Evolutionary conservation across 1,284 basidiomycete genomes (phyloP).

Genomic region (Puccinia triticina): DNA sequence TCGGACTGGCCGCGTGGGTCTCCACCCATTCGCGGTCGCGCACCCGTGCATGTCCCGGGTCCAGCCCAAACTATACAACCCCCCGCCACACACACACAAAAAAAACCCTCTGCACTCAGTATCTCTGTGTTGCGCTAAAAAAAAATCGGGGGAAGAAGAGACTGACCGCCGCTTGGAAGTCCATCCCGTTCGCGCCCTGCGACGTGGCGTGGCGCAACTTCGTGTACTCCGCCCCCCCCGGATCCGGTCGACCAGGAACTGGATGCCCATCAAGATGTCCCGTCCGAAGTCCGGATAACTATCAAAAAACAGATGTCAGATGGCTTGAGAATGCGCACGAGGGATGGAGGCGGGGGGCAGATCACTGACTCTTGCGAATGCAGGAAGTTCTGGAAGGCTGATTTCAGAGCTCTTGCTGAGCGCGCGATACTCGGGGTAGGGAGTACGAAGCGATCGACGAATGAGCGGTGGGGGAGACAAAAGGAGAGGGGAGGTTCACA

Average conservation of each 20-base stretch:
- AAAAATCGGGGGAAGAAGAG: neutral
- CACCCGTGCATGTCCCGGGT: slow-evolving; percentile 13
- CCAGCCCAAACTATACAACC: slow-evolving; percentile 25
- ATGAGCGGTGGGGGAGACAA: too few relatives aligned
- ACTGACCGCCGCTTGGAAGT: slow-evolving; percentile 43
- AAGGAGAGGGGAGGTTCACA: neutral
- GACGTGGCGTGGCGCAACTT: neutral
- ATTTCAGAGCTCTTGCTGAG: slow-evolving; percentile 46
- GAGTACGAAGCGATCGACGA: neutral
- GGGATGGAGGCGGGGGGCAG: neutral
- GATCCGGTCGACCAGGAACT: slow-evolving; percentile 22
- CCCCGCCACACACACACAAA: neutral
- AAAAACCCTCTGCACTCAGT: too few relatives aligned
- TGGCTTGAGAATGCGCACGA: too few relatives aligned
- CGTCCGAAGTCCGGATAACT: slow-evolving; percentile 45
- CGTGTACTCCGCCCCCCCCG: slow-evolving; percentile 5
- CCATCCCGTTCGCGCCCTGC: neutral
- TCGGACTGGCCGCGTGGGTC: neutral
- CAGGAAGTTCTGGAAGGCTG: slow-evolving; percentile 28
- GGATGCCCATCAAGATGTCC: slow-evolving; percentile 18
- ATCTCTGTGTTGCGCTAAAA: too few relatives aligned
- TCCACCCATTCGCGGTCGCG: neutral
- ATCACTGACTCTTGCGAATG: slow-evolving; percentile 42
- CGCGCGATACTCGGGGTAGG: slow-evolving; percentile 42
- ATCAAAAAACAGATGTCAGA: neutral